These are phyloP conservation scores for Leccinum subgranulosum DNA, from an alignment of 768 basidiomycete species.

Conservation along the genomic window DNA sequence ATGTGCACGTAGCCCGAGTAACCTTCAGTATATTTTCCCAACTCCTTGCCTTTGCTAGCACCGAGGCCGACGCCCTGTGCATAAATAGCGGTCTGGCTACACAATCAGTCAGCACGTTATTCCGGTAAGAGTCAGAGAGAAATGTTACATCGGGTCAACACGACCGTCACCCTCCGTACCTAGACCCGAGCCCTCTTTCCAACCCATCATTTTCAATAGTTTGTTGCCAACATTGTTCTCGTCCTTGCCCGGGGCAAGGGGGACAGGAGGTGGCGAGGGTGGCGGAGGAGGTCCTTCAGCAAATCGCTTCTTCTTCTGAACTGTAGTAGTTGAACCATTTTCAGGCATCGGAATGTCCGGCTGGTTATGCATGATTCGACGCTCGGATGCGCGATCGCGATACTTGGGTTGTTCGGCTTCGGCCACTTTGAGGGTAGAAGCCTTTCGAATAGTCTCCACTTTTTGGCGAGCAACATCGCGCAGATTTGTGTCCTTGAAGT, in stretches of 20 bases:
- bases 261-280: constrained; percentile 58
- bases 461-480: constrained; percentile 76
- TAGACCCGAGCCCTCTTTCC: constrained; percentile 87
- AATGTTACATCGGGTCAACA: constrained; percentile 75
- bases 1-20: constrained; percentile 69
- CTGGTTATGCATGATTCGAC: constrained; percentile 88
- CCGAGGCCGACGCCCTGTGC: constrained; percentile 86
- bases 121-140: neutral
- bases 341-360: constrained; percentile 75
- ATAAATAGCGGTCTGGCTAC: constrained; percentile 80
- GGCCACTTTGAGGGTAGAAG: constrained; percentile 21
- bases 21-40: constrained; percentile 68
- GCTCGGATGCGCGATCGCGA: constrained; percentile 91
- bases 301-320: constrained; percentile 40
- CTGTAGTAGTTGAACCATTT: constrained; percentile 33
- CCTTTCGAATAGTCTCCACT: constrained; percentile 43
- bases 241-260: constrained; percentile 73
- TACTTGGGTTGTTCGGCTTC: constrained; percentile 72
- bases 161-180: constrained; percentile 81
- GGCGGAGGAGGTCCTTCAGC: constrained; percentile 60
- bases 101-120: constrained; percentile 8
- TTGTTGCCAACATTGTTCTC: constrained; percentile 89
- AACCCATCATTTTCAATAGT: constrained; percentile 96
- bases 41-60: constrained; percentile 86
- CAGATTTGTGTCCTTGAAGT: constrained; percentile 68